Base-by-base conservation (phyloP, 345 rosid species). In the Trapa bicornis region DNA sequence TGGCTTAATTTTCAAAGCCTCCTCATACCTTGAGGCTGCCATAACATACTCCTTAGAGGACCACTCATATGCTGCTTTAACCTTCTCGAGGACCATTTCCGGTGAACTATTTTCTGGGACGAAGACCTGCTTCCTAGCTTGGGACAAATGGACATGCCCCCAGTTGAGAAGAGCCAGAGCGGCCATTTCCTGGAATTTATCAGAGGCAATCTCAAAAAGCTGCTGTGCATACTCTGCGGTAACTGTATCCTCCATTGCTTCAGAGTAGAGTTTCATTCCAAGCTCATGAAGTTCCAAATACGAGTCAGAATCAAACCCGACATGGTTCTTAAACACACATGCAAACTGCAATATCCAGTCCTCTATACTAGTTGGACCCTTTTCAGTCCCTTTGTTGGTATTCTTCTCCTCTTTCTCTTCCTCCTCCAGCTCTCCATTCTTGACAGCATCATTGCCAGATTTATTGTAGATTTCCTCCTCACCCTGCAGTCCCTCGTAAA, bases 81-180 rank as follows among this genome's bases (percentile, higher is more conserved):
- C 77, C 67, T 72, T 81, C 60, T 72, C 81, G 41, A 94, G 71
- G 11, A 89, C 48, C 61, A 84, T 71, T 71, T 89, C 97, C 72
- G 67, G 81, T 8, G 91, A 82, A 64, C 75, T 78, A 71, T 91
- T 91, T 70, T 91, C 96, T 0, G 96, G 75, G 37, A 84, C 71
- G 76, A 72, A 76, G 35, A 86, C 82, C 66, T 79, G 84, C 73
- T 87, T 94, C 75, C 97, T 91, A 36, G 97, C 93, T 73, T 67
- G 85, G n/a, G 96, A 91, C 88, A 89, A 76, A 81, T 94, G 96
- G 70, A 94, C 87, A 76, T 89, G 91, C 56, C 97, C 99, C 99
- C 96, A 94, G 48, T 91, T 94, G 70, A 94, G 85, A 80, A 89
- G 74, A 64, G 97, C 99, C 66, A 94, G 68, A 66, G 99, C 96